Percentiles rank a stretch among this genome's conserved stretches.
These are phyloP conservation scores for Aspergillus proliferans DNA, from an alignment of 2,329 filamentous ascomycete species.

Conservation along the genomic window DNA sequence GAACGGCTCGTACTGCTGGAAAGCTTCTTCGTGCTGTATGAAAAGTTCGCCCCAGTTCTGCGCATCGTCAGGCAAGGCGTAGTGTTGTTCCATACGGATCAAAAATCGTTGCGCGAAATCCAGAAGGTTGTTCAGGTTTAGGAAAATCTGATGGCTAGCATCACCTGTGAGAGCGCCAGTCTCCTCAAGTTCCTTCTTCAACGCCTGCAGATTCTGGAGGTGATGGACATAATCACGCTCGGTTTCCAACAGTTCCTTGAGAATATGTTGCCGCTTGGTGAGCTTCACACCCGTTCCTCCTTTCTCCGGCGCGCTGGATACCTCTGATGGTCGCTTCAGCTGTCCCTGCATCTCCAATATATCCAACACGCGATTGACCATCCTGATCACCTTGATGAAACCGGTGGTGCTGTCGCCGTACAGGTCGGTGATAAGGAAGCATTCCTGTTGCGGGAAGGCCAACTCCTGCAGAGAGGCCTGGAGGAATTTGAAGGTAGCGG, in stretches of 20 bases:
- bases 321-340: conserved; percentile 57
- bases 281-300: conserved; percentile 48
- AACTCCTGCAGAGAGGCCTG: conserved; percentile 81
- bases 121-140: conserved; percentile 89
- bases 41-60: conserved; percentile 98
- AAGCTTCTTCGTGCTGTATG: conserved; percentile 73
- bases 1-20: conserved; percentile 92
- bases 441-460: conserved; percentile 70
- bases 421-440: conserved; percentile 86
- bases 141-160: conserved; percentile 85
- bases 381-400: conserved; percentile 93
- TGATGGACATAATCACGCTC: conserved; percentile 98
- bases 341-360: conserved; percentile 72
- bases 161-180: conserved; percentile 84
- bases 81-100: conserved; percentile 92
- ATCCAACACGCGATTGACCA: conserved; percentile 88
- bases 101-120: conserved; percentile 94
- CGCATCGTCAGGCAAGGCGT: conserved; percentile 65
- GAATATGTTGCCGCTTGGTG: conserved; percentile 76
- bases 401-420: conserved; percentile 93
- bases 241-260: conserved; percentile 86
- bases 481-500: conserved; percentile 86
- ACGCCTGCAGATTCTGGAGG: conserved; percentile 82
- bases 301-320: conserved; percentile 39
- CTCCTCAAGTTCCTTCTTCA: conserved; percentile 85